Evolutionary conservation across 129 eudicot species (phyloP).

Genomic region (Lactuca saligna): DNA sequence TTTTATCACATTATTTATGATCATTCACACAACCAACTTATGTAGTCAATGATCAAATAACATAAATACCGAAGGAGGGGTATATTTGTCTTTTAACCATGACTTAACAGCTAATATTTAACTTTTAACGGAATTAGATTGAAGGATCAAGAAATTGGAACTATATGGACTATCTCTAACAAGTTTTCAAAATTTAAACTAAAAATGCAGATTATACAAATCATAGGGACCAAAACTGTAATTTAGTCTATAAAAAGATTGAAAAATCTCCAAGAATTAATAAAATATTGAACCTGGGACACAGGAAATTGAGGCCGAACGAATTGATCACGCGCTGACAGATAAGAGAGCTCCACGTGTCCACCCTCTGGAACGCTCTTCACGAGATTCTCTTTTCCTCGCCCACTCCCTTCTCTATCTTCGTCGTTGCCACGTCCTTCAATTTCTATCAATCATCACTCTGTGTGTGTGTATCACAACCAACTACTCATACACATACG

Average conservation of each 20-base stretch:
- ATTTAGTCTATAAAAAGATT: background rate
- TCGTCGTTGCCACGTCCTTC: constrained; percentile 17
- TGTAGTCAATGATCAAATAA: too few relatives aligned
- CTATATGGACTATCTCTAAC: too few relatives aligned
- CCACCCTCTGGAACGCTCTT: constrained; percentile 24
- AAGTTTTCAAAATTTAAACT: too few relatives aligned
- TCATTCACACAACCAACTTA: too few relatives aligned
- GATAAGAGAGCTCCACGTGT: constrained; percentile 45
- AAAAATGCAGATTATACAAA: too few relatives aligned
- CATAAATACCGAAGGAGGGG: too few relatives aligned
- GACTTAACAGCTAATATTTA: too few relatives aligned
- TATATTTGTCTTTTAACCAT: too few relatives aligned
- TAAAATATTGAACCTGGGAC: constrained; percentile 2
- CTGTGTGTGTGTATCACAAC: background rate
- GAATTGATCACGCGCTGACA: constrained; percentile 27
- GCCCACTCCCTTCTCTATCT: constrained; percentile 21
- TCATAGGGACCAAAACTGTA: background rate
- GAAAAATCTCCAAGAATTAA: background rate
- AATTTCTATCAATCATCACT: constrained; percentile 3
- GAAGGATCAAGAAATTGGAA: too few relatives aligned
- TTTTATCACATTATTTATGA: too few relatives aligned
- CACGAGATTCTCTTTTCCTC: constrained; percentile 34
- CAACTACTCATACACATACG: background rate
- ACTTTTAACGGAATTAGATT: too few relatives aligned
- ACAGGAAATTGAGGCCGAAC: constrained; percentile 16